Conservation (phyloP, 2,329 filamentous ascomycete species). For the Trichocomaceae sp. region DNA sequence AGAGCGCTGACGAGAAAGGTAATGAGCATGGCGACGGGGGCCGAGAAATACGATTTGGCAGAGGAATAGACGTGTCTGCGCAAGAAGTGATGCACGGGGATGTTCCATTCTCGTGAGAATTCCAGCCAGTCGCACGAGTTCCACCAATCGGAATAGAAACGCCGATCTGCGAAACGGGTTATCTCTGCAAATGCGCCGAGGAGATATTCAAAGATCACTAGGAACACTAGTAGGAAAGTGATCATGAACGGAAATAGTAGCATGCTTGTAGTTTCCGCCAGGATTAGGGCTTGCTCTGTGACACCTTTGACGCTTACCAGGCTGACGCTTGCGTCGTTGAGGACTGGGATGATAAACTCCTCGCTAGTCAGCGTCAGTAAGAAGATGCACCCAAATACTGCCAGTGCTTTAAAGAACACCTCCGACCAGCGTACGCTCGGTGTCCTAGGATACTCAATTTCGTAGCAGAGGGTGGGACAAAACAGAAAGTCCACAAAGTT, state of each 20-base stretch:
- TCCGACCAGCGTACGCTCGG: slow-evolving; percentile 68
- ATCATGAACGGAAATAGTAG: slow-evolving; percentile 97
- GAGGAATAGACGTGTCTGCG: slow-evolving; percentile 89
- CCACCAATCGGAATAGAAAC: slow-evolving; percentile 80
- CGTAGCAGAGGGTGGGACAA: slow-evolving; percentile 95
- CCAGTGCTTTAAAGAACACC: slow-evolving; percentile 75
- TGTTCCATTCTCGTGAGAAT: slow-evolving; percentile 93
- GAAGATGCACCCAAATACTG: slow-evolving; percentile 94
- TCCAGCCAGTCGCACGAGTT: slow-evolving; percentile 66
- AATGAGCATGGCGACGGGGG: slow-evolving; percentile 70
- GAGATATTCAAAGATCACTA: slow-evolving; percentile 97
- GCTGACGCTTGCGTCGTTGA: slow-evolving; percentile 61
- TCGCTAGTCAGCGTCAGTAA: slow-evolving; percentile 84
- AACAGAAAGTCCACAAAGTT: slow-evolving; percentile 86
- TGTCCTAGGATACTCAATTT: slow-evolving; percentile 88
- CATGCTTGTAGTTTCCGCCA: slow-evolving; percentile 83
- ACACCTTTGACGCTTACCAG: slow-evolving; percentile 44
- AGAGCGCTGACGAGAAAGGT: slow-evolving; percentile 87
- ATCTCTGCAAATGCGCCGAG: slow-evolving; percentile 93
- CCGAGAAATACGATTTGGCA: slow-evolving; percentile 67
- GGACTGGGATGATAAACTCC: slow-evolving; percentile 88
- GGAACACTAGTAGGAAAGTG: slow-evolving; percentile 87
- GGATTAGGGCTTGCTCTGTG: slow-evolving; percentile 66
- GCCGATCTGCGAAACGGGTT: slow-evolving; percentile 83
- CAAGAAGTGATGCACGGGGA: slow-evolving; percentile 95